These are phyloP conservation scores for Gastrodia elata DNA, from an alignment of 106 monocot genomes.

Conservation along the genomic window DNA sequence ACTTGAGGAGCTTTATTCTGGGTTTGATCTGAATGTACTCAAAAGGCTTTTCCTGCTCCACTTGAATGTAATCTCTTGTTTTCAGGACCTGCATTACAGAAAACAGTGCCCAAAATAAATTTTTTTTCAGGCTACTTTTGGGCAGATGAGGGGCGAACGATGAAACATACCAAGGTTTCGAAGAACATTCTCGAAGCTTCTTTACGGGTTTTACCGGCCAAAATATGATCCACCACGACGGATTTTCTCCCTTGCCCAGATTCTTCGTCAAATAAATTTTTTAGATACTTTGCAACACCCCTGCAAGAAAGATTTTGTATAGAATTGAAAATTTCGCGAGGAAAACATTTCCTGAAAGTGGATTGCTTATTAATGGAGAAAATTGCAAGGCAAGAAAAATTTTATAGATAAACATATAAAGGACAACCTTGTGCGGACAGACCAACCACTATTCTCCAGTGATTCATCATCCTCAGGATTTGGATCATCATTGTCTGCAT, in stretches of 20 bases:
- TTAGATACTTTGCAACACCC: constrained; percentile 84
- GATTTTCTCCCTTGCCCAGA: constrained; percentile 50
- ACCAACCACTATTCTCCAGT: constrained; percentile 89
- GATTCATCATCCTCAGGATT: constrained; percentile 53
- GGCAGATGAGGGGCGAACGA: background rate
- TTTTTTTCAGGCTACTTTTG: too few species aligned
- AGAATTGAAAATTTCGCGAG: background rate
- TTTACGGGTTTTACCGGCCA: constrained; percentile 87
- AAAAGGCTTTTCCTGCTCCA: constrained; percentile 71
- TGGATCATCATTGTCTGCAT: constrained; percentile 44
- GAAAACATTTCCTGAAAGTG: background rate
- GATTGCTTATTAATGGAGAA: background rate
- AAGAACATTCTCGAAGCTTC: constrained; percentile 99
- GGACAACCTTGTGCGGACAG: constrained; percentile 70
- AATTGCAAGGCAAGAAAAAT: background rate
- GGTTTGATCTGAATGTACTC: constrained; percentile 60
- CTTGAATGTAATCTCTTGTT: constrained; percentile 78
- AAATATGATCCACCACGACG: constrained; percentile 62
- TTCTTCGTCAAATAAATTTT: constrained; percentile 77
- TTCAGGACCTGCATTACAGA: constrained; percentile 56
- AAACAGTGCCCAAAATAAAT: background rate
- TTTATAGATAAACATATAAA: background rate
- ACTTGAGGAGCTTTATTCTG: constrained; percentile 61
- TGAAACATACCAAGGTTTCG: constrained; percentile 81
- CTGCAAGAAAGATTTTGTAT: constrained; percentile 19